Evolutionary conservation across 495 filamentous ascomycete species (phyloP), one percentile per base, ranked within the genome.

Genomic region (Tuber borchii): DNA sequence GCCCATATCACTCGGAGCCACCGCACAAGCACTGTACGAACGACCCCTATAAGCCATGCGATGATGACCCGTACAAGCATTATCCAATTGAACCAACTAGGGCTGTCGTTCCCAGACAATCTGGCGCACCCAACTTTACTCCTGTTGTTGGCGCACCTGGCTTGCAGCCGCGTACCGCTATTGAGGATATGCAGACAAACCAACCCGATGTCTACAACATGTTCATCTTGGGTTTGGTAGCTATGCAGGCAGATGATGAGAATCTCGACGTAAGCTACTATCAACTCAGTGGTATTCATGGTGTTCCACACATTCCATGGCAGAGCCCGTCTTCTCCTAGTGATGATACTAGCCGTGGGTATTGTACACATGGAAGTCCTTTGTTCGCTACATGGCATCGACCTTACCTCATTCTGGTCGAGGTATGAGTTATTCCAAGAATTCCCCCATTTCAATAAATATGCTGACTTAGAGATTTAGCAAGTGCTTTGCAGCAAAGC

Each of bases 331-430:
- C 46, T 37, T 43, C 70, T 42, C 17, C 69, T 31, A 34, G 56
- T 40, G 43, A 74, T 7, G 70, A 76, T 46, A 42, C 80, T 22
- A 71, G 1, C 31, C 74, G 75, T n/a, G 91, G 90, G 7, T 92
- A 91, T 79, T 93, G 91, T 77, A 84, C 86, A 22, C 91, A 93
- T 83, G 84, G 85, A 17, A 91, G 89, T 14, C 87, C 89, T 70
- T 84, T 93, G 45, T 93, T 93, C 78, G 86, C 87, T 51, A 87
- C 90, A 31, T 93, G 91, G 91, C 91, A 93, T 84, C 85, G 91
- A 65, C 88, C 90, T 22, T 93, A 92, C 83, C 85, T 92, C 74
- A 87, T 87, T 48, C 83, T 93, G 44, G 88, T 88, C 75, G 91
- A 93, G 87, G 90, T 91, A 84, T 78, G 82, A 76, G 7, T 44